Conservation (phyloP, 257 asterid species). For the Datura wrightii region DNA sequence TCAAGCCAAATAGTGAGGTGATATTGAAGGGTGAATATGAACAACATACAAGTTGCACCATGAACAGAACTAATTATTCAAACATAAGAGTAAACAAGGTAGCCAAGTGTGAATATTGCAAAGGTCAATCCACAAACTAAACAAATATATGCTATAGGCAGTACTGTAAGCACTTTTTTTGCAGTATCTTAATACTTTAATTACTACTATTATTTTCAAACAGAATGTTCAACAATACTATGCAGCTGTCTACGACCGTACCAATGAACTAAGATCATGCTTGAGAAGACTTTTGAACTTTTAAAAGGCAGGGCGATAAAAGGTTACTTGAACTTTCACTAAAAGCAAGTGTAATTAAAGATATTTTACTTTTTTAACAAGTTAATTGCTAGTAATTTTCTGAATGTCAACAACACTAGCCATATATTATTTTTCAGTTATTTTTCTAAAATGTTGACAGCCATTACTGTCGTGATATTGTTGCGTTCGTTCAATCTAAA, state of each 20-base stretch:
- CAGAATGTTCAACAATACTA: slow-evolving; percentile 1
- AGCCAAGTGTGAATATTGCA: background rate
- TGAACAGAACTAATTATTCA: background rate
- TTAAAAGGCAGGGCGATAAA: background rate
- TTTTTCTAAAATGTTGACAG: background rate
- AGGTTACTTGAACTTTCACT: slow-evolving; percentile 13
- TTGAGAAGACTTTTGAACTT: background rate
- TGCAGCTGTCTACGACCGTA: background rate
- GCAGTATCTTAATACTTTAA: background rate
- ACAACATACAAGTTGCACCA: background rate
- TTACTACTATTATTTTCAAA: background rate
- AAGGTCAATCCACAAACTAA: slow-evolving; percentile 24
- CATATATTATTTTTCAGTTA: background rate
- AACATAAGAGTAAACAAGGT: background rate
- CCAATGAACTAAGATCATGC: background rate
- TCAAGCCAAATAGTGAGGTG: slow-evolving; percentile 21
- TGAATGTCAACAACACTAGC: background rate
- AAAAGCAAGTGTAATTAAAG: background rate
- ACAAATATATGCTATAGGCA: background rate
- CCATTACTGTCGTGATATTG: background rate
- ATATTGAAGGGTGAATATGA: slow-evolving; percentile 10
- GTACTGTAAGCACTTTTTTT: background rate
- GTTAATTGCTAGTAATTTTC: background rate
- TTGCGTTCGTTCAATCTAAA: background rate
- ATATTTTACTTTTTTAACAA: background rate